Conservation (phyloP, 371 early-diverging fungal genomes). For the Batrachochytrium dendrobatidis region DNA sequence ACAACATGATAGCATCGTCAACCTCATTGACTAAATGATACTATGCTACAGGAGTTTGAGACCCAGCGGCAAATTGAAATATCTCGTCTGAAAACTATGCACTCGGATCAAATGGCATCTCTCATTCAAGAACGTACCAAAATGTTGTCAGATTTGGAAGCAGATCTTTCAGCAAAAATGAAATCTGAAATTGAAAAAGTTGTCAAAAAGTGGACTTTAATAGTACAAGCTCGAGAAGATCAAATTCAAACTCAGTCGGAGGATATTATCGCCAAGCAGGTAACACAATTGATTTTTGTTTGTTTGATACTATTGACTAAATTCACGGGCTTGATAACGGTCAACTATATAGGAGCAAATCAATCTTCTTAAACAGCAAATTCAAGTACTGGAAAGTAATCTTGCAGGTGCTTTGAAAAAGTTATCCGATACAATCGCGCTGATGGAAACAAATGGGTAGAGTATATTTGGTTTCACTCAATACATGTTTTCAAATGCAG, state of each 20-base stretch:
- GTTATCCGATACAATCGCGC: neutral
- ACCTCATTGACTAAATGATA: conserved; percentile 4
- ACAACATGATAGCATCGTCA: neutral
- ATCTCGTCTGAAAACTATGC: conserved; percentile 7
- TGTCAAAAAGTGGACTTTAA: neutral
- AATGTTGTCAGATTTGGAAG: conserved; percentile 1
- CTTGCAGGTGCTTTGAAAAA: conserved; percentile 1
- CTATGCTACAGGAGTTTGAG: conserved; percentile 29
- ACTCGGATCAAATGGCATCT: conserved; percentile 5
- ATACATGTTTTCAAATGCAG: too few species aligned
- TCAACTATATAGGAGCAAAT: too few species aligned
- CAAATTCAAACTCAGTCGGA: neutral
- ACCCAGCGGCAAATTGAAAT: conserved; percentile 9
- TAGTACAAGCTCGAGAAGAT: neutral
- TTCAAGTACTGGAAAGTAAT: conserved; percentile 7
- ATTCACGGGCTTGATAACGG: too few species aligned
- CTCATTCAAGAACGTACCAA: conserved; percentile 5
- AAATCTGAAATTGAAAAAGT: neutral
- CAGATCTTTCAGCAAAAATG: neutral
- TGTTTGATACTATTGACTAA: too few species aligned
- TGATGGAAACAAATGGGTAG: neutral
- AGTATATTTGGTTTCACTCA: conserved; percentile 1
- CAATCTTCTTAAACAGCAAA: conserved; percentile 10
- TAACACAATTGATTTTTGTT: too few species aligned
- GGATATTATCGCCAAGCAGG: neutral